A percentile compares a stretch with the other conserved stretches of the same genome.
These are phyloP conservation scores for Aspergillus homomorphus DNA, from an alignment of 495 filamentous ascomycete genomes.

Conservation along the genomic window DNA sequence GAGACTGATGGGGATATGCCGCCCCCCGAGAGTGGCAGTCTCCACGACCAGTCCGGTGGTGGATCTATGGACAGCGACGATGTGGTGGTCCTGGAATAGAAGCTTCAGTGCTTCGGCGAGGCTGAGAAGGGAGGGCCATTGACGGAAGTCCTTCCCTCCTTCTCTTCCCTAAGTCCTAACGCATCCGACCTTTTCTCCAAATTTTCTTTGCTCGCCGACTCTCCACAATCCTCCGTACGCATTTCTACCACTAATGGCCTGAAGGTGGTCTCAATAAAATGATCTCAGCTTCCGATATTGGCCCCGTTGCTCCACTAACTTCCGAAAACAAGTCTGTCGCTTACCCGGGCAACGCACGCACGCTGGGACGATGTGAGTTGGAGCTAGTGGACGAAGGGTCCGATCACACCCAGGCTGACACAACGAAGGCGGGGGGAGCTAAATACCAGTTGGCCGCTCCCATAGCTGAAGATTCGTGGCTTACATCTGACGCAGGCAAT, in stretches of 20 bases:
- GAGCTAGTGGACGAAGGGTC: slow-evolving; percentile 1
- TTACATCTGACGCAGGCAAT: background rate
- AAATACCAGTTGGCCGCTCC: background rate
- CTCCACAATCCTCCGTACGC: background rate
- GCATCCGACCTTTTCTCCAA: background rate
- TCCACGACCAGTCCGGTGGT: slow-evolving; percentile 17
- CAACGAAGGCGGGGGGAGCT: background rate
- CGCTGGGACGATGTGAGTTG: background rate
- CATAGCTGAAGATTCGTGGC: background rate
- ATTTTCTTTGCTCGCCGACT: background rate
- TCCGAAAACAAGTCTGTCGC: background rate
- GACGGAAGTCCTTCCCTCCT: background rate
- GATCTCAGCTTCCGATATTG: too few species aligned
- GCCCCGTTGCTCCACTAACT: background rate
- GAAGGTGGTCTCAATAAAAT: background rate
- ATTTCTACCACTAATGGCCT: background rate
- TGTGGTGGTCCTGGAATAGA: slow-evolving; percentile 39
- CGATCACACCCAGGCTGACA: background rate
- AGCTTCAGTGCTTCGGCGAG: background rate
- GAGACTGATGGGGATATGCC: slow-evolving; percentile 14
- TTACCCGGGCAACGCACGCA: background rate
- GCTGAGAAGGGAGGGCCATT: background rate
- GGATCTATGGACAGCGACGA: slow-evolving; percentile 39
- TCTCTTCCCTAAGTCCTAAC: background rate
- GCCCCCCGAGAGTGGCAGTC: slow-evolving; percentile 12